Base-by-base conservation (phyloP, 202 grass and related monocot genomes). In the Setaria italica region DNA sequence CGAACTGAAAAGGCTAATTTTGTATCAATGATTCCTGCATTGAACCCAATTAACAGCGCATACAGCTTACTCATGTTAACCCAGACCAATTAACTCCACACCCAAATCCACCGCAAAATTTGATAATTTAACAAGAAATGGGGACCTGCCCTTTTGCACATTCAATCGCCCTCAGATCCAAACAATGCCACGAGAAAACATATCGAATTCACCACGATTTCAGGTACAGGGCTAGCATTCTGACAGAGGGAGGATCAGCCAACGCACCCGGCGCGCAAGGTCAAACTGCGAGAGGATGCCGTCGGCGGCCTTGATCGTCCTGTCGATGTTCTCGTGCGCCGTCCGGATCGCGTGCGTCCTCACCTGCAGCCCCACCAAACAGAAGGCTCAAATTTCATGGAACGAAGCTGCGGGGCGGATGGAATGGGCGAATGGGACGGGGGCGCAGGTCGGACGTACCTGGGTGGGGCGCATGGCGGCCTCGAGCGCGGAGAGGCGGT, bases 311-410 rank as follows among this genome's bases (percentile, higher is more conserved):
- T 96, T 96, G 80, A 96, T 79, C 53, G 91, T 92, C 71, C 77
- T 84, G 68, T 99, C 91, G 66, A 99, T 94, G 79, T 94, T 99
- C 91, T 95, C 90, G 58, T 99, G 96, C 72, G 93, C 97, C 87
- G 85, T 91, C 62, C 93, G 83, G 47, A 99, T 92, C 56, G 93
- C 93, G 34, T 92, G 91, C 60, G 92, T 99, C 82, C 87, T 86
- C 82, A 96, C 88, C 97, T 99, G 88, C 67, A 85, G 2, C 47
- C 3, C 2, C 53, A 20, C 37, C 14, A 81, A 21, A 14, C 80
- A 67, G 7, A 57, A 17, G 21, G 16, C 15, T 87, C 68, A 47
- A 62, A 49, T 55, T 49, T 0, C 14, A 17, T 4, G 8, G 76
- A 45, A 77, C 4, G 11, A 12, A n/a, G 69, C 29, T 58, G 67